These are phyloP conservation scores for Penicillium macrosclerotiorum DNA, from an alignment of 495 filamentous ascomycete species.

Conservation along the genomic window DNA sequence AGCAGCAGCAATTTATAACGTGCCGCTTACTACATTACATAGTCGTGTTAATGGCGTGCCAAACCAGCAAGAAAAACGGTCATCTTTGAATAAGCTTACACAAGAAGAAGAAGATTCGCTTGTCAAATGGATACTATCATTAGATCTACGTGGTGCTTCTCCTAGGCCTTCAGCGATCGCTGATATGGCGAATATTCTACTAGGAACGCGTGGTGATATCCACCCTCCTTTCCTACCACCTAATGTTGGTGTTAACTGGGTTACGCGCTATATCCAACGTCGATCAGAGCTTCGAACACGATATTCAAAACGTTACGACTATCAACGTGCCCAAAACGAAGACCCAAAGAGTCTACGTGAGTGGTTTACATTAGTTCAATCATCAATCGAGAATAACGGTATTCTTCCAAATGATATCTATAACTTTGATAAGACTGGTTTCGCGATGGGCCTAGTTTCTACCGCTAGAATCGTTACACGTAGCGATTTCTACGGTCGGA, in stretches of 20 bases:
- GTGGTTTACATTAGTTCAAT: slow-evolving; percentile 36
- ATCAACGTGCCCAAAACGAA: slow-evolving; percentile 33
- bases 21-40: too few species aligned
- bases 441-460: slow-evolving; percentile 35
- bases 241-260: slow-evolving; percentile 15
- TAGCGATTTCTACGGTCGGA: slow-evolving; percentile 15
- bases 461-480: slow-evolving; percentile 21
- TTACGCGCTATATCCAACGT: slow-evolving; percentile 27
- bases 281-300: slow-evolving; percentile 25
- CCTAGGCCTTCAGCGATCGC: too few species aligned
- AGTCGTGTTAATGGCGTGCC: too few species aligned
- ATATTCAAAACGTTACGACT: slow-evolving; percentile 29
- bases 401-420: slow-evolving; percentile 39
- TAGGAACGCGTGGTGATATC: too few species aligned
- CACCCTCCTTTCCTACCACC: too few species aligned
- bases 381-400: slow-evolving; percentile 31
- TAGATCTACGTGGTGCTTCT: too few species aligned
- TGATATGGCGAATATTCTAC: too few species aligned
- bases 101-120: too few species aligned
- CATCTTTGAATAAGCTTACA: too few species aligned
- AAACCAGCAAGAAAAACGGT: too few species aligned
- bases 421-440: slow-evolving; percentile 47
- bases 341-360: slow-evolving; percentile 28
- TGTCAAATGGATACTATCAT: too few species aligned
- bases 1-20: too few species aligned